These are phyloP conservation scores for Diaporthe citri DNA, from an alignment of 2,329 filamentous ascomycete species.

Conservation along the genomic window DNA sequence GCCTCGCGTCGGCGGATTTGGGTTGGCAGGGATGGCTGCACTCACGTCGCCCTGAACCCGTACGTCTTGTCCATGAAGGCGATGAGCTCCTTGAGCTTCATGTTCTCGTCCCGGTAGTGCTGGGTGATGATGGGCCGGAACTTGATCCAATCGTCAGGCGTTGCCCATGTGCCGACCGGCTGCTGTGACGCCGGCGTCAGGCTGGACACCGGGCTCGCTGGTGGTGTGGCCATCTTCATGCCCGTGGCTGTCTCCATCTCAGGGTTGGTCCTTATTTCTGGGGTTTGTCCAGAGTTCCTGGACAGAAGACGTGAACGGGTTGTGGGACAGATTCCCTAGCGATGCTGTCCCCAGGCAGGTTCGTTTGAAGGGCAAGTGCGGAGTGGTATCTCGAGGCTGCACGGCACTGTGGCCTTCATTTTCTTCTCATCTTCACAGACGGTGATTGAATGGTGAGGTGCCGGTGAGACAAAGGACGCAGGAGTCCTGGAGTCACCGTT, in stretches of 20 bases:
- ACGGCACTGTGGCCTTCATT: background rate
- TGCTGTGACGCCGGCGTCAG: background rate
- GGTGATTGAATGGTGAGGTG: background rate
- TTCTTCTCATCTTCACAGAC: conserved; percentile 6
- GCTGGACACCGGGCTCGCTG: conserved; percentile 20
- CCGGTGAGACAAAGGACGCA: background rate
- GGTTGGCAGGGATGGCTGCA: background rate
- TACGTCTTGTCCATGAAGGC: conserved; percentile 35
- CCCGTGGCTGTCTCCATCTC: background rate
- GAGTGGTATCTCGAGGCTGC: background rate
- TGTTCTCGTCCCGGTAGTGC: conserved; percentile 35
- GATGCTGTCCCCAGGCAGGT: too few species aligned
- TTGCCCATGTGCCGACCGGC: conserved; percentile 15
- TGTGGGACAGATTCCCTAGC: background rate
- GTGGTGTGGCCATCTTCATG: background rate
- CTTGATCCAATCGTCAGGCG: conserved; percentile 31
- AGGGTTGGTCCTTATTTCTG: background rate
- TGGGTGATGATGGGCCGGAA: conserved; percentile 27
- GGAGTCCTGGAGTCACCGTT: conserved; percentile 1
- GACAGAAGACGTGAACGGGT: background rate
- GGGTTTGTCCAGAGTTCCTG: background rate
- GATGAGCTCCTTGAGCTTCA: conserved; percentile 36
- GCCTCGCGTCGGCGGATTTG: background rate
- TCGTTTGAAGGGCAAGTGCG: background rate
- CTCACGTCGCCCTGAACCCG: conserved; percentile 33